These are phyloP conservation scores for Verticillium zaregamsianum DNA, from an alignment of 2,329 filamentous ascomycete genomes.

Conservation along the genomic window DNA sequence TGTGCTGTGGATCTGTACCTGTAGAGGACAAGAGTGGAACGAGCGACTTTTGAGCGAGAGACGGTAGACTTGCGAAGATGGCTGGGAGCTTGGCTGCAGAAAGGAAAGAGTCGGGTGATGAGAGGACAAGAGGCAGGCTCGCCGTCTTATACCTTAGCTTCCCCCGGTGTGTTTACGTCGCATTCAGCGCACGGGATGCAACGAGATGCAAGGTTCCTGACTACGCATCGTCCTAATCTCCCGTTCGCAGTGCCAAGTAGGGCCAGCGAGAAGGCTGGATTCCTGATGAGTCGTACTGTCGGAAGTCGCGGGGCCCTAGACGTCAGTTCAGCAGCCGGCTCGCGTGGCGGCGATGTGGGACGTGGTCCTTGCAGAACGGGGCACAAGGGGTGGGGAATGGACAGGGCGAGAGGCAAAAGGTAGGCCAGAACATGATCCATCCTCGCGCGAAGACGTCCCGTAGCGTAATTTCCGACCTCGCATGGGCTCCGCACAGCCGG, in stretches of 20 bases:
- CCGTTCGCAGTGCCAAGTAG: background rate
- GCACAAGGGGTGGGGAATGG: background rate
- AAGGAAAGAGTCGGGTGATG: background rate
- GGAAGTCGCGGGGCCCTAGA: background rate
- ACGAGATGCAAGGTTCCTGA: background rate
- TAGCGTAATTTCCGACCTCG: background rate
- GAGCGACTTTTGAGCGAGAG: background rate
- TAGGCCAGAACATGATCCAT: background rate
- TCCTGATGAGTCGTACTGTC: background rate
- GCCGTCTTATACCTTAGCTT: background rate
- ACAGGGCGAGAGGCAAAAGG: background rate
- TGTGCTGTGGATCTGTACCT: background rate
- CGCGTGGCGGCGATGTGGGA: background rate
- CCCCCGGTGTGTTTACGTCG: background rate
- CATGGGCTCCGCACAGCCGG: background rate
- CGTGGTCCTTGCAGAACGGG: background rate
- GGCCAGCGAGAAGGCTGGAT: background rate
- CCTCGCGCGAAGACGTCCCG: background rate
- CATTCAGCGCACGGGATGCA: background rate
- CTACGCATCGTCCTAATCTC: background rate
- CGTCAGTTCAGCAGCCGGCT: background rate
- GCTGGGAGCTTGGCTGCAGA: background rate
- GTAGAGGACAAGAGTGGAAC: background rate
- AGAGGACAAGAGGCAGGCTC: background rate
- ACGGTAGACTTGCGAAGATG: background rate